phyloP scores from a whole-genome alignment of 2,329 filamentous ascomycete species.

The Trichoderma atrobrunneum region DNA sequence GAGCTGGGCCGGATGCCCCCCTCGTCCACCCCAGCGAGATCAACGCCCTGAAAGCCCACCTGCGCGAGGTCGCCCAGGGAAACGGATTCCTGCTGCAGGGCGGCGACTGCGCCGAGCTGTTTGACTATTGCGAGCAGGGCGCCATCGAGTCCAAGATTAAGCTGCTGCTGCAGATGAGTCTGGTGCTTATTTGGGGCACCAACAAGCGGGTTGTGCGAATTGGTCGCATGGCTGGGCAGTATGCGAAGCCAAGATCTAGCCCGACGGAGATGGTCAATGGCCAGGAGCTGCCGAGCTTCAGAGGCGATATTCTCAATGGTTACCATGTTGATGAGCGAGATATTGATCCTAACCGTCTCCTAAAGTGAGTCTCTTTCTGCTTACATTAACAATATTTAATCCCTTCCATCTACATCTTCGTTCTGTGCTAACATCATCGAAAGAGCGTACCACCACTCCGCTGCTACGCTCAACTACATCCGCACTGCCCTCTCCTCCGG shows the following conservation, averaged over 20 bases:
- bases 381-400: background rate
- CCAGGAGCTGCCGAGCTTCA: constrained; percentile 80
- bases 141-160: constrained; percentile 97
- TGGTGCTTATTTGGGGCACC: constrained; percentile 88
- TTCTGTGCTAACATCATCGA: background rate
- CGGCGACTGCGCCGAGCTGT: constrained; percentile 94
- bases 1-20: constrained; percentile 71
- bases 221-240: constrained; percentile 94
- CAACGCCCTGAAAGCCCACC: constrained; percentile 68
- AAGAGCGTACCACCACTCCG: constrained; percentile 91
- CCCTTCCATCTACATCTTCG: background rate
- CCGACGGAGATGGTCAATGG: constrained; percentile 81
- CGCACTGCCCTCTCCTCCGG: constrained; percentile 80
- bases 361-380: constrained; percentile 50
- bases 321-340: constrained; percentile 71
- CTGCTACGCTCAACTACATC: constrained; percentile 91
- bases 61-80: constrained; percentile 83
- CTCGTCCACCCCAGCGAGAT: constrained; percentile 82
- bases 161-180: constrained; percentile 91
- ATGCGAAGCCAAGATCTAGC: constrained; percentile 90
- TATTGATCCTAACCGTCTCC: constrained; percentile 79
- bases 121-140: constrained; percentile 88
- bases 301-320: constrained; percentile 94
- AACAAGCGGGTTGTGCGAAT: constrained; percentile 85
- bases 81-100: constrained; percentile 94